Percentiles rank a stretch among this genome's conserved stretches.
phyloP scores from a whole-genome alignment of 1,139 yeast species.

The Candida frijolesensis region DNA sequence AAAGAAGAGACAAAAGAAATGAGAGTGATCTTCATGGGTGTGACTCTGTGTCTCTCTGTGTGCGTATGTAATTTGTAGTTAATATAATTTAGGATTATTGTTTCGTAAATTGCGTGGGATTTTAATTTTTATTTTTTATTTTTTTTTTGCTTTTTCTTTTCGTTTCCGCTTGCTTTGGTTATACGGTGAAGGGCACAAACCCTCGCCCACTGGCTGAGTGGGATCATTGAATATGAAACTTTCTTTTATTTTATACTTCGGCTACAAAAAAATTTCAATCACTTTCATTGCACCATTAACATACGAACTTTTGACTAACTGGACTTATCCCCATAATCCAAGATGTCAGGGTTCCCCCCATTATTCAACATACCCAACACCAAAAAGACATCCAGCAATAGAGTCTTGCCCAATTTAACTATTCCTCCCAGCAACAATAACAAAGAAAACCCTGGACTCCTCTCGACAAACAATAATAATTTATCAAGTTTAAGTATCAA shows the following conservation, averaged over 20 bases:
- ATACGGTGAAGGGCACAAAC: too few relatives aligned
- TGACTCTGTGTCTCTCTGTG: neutral
- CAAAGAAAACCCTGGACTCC: slow-evolving; percentile 8
- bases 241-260: neutral
- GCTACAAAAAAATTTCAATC: too few relatives aligned
- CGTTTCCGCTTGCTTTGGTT: neutral
- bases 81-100: neutral
- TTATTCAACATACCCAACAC: slow-evolving; percentile 20
- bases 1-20: slow-evolving; percentile 19
- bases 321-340: neutral
- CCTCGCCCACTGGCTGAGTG: neutral
- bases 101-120: neutral
- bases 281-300: too few relatives aligned
- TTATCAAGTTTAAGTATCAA: neutral
- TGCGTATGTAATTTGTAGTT: neutral
- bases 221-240: neutral
- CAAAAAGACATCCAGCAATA: slow-evolving; percentile 13
- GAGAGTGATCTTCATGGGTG: neutral
- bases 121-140: neutral
- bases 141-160: neutral
- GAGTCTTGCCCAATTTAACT: slow-evolving; percentile 15
- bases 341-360: slow-evolving; percentile 19
- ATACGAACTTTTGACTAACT: too few relatives aligned
- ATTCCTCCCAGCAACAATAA: slow-evolving; percentile 17
- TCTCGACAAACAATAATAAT: neutral